Percentiles rank a stretch among this genome's conserved stretches.
Evolutionary conservation across 1,284 basidiomycete species (phyloP).

Genomic region (Anthracocystis setariae): DNA sequence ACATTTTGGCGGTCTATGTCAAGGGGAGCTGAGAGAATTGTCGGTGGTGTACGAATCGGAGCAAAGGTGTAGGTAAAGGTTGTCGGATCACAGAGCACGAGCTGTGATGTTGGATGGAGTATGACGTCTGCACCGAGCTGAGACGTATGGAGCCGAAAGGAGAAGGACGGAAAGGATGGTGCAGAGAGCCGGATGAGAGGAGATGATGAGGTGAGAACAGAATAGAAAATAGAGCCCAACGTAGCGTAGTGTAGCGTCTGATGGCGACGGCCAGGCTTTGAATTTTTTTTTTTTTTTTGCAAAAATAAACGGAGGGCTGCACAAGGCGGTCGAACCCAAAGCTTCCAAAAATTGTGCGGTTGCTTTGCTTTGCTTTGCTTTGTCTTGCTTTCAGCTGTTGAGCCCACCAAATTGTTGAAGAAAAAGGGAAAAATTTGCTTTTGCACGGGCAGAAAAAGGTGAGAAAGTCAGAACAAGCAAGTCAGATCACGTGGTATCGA

Average conservation of each 20-base stretch:
- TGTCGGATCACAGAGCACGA: slow-evolving; percentile 9
- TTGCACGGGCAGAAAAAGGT: background rate
- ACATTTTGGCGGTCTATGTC: slow-evolving; percentile 47
- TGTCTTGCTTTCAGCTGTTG: slow-evolving; percentile 3
- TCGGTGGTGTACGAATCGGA: background rate
- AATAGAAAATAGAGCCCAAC: too few relatives aligned
- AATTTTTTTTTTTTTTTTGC: slow-evolving; percentile 3
- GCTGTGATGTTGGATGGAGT: slow-evolving; percentile 5
- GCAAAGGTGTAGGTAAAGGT: slow-evolving; percentile 1
- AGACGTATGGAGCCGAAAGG: slow-evolving; percentile 3
- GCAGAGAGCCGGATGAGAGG: slow-evolving; percentile 3
- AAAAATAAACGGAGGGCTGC: background rate
- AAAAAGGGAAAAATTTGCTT: slow-evolving; percentile 37
- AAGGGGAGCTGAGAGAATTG: slow-evolving; percentile 6
- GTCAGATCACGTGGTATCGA: slow-evolving; percentile 17
- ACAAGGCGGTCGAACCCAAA: too few relatives aligned
- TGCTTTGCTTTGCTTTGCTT: background rate
- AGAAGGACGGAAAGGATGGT: background rate
- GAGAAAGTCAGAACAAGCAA: slow-evolving; percentile 5
- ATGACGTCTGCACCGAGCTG: slow-evolving; percentile 7
- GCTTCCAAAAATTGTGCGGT: background rate
- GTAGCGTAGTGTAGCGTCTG: too few relatives aligned
- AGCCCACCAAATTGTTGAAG: too few relatives aligned
- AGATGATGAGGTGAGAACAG: background rate
- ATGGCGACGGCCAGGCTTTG: slow-evolving; percentile 14